Percentiles rank a stretch among this genome's conserved stretches.
These are phyloP conservation scores for Calonectria hawksworthii DNA, from an alignment of 2,329 filamentous ascomycete species.

Conservation along the genomic window DNA sequence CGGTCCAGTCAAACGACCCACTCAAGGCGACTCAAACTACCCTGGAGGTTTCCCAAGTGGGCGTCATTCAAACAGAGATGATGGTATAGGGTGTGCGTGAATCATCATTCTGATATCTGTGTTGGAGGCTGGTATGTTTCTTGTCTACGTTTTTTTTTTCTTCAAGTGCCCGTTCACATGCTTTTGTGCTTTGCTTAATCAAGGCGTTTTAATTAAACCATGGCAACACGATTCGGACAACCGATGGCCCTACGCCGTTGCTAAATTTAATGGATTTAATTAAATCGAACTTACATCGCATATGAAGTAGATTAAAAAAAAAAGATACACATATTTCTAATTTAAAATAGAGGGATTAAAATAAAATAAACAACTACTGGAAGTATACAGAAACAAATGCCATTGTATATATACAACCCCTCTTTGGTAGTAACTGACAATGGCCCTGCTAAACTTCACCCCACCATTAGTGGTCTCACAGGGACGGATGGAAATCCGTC, in stretches of 20 bases:
- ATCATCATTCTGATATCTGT: background rate
- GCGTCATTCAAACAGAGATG: background rate
- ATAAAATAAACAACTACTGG: background rate
- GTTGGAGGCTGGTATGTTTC: background rate
- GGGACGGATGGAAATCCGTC: background rate
- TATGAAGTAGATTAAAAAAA: background rate
- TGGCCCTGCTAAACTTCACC: background rate
- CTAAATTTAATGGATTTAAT: background rate
- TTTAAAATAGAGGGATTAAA: too few species aligned
- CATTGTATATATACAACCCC: background rate
- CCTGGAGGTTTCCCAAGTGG: background rate
- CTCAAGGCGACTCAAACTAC: constrained; percentile 16
- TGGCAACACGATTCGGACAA: too few species aligned
- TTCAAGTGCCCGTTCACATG: background rate
- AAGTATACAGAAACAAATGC: background rate
- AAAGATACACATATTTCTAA: too few species aligned
- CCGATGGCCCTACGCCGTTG: background rate
- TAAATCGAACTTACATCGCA: background rate
- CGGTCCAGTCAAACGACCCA: constrained; percentile 52
- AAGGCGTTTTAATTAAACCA: background rate
- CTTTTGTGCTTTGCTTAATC: background rate
- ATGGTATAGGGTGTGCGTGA: background rate
- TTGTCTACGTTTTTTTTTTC: too few species aligned
- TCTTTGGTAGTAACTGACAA: background rate
- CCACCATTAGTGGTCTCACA: background rate